Evolutionary conservation across 257 asterid species (phyloP).

Genomic region (Cordia subcordata): DNA sequence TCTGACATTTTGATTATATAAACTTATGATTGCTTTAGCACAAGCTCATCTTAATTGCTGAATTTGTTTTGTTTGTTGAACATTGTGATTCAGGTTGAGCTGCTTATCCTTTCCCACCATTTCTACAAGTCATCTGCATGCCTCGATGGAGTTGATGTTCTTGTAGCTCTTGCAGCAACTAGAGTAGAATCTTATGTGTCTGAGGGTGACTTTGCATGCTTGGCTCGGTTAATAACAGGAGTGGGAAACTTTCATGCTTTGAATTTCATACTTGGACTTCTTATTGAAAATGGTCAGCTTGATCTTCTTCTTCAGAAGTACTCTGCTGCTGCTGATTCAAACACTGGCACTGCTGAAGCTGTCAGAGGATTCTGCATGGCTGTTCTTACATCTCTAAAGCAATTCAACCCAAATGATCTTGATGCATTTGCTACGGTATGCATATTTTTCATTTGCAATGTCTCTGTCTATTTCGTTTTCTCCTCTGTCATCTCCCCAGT

Average conservation of each 20-base stretch:
- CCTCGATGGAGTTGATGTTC: conserved; percentile 99
- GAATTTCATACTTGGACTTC: conserved; percentile 88
- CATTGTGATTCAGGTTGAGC: conserved; percentile 75
- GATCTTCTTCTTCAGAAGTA: conserved; percentile 94
- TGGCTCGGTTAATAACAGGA: conserved; percentile 97
- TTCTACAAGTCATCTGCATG: conserved; percentile 94
- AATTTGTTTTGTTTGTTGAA: conserved; percentile 8
- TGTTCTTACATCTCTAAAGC: conserved; percentile 90
- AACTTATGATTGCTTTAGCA: neutral
- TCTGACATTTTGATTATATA: neutral
- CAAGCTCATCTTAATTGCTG: neutral
- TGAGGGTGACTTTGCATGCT: conserved; percentile 94
- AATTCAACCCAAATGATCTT: conserved; percentile 79
- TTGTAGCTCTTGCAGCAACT: conserved; percentile 96
- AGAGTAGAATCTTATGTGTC: conserved; percentile 93
- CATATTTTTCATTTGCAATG: conserved; percentile 6
- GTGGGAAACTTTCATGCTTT: conserved; percentile 94
- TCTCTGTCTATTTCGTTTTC: neutral
- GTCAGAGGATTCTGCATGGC: conserved; percentile 97
- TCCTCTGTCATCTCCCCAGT: neutral
- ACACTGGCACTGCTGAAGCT: conserved; percentile 74
- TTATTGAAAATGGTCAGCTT: conserved; percentile 88
- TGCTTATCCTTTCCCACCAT: conserved; percentile 94
- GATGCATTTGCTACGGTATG: conserved; percentile 91
- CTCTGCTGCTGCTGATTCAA: conserved; percentile 85